Percentiles rank a stretch among this genome's conserved stretches.
These are phyloP conservation scores for Cymbopogon flexuosus DNA, from an alignment of 202 grass and related monocot genomes.

Conservation along the genomic window DNA sequence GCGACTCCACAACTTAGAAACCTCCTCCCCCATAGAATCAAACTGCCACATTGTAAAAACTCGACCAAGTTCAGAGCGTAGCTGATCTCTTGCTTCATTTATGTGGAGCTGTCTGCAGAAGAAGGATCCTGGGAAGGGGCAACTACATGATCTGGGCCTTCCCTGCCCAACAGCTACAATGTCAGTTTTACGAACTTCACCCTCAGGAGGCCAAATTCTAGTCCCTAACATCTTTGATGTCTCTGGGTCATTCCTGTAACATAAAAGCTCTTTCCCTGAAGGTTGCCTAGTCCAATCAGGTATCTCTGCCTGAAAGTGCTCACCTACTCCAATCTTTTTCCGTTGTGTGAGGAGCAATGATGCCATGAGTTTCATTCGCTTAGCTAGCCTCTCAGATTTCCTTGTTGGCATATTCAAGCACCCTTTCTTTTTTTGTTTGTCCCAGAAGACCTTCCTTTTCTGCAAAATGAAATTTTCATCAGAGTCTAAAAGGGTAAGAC, in stretches of 20 bases:
- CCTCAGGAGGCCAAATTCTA: conserved; percentile 59
- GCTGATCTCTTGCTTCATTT: conserved; percentile 43
- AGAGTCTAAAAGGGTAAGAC: conserved; percentile 26
- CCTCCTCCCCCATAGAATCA: conserved; percentile 72
- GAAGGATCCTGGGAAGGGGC: conserved; percentile 55
- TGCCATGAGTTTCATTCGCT: conserved; percentile 52
- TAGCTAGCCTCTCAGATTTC: conserved; percentile 88
- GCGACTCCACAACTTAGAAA: conserved; percentile 50
- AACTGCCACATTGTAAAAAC: conserved; percentile 69
- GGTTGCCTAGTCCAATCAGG: conserved; percentile 55
- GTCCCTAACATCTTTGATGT: conserved; percentile 66
- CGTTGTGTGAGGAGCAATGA: conserved; percentile 55
- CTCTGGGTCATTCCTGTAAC: conserved; percentile 51
- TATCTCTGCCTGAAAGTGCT: conserved; percentile 78
- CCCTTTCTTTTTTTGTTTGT: conserved; percentile 48
- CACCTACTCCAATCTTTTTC: conserved; percentile 70
- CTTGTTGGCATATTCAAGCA: conserved; percentile 45
- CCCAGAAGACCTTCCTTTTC: conserved; percentile 56
- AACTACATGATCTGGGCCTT: conserved; percentile 52
- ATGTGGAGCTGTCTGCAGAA: conserved; percentile 66
- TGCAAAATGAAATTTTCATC: conserved; percentile 35
- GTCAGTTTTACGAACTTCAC: conserved; percentile 19
- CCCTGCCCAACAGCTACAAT: conserved; percentile 36
- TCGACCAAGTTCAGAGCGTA: conserved; percentile 76
- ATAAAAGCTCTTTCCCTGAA: conserved; percentile 39